These are phyloP conservation scores for Vitis vinifera DNA, from an alignment of 164 flowering plant species.

Conservation along the genomic window ASM3070453v1 NC_081809.1:3281001-3281500, in stretches of 20 bases:
- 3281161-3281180: background rate
- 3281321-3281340: background rate
- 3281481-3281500: constrained; percentile 77
- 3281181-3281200: background rate
- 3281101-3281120: no score
- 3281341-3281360: constrained; percentile 29
- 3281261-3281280: background rate
- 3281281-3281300: background rate
- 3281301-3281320: background rate
- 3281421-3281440: constrained; percentile 23
- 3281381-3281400: constrained; percentile 20
- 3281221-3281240: background rate
- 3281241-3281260: background rate
- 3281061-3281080: no score
- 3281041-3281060: no score
- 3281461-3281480: constrained; percentile 54
- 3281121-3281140: no score
- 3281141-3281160: no score
- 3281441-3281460: constrained; percentile 35
- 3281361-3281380: constrained; percentile 31
- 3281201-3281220: background rate
- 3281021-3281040: no score
- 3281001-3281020: no score
- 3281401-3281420: constrained; percentile 28
- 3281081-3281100: no score